Evolutionary conservation across 2,329 filamentous ascomycete genomes (phyloP).

Genomic region (Alternaria triticina): DNA sequence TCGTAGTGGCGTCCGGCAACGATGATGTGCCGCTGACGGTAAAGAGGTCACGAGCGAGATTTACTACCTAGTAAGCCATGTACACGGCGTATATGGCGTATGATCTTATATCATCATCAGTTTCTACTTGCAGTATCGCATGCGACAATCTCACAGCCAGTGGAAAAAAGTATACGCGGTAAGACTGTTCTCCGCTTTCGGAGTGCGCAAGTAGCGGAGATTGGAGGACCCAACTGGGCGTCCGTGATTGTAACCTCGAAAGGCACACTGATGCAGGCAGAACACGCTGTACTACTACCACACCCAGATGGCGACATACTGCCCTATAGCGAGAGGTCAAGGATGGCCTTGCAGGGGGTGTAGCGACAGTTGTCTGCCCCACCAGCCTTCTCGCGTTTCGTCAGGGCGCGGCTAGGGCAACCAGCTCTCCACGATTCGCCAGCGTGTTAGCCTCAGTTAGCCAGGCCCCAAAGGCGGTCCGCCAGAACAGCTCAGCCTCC

Average conservation of each 20-base stretch:
- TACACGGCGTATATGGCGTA: background rate
- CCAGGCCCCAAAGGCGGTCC: conserved; percentile 9
- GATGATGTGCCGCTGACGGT: background rate
- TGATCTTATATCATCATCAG: background rate
- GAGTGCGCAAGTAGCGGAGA: background rate
- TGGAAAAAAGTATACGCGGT: background rate
- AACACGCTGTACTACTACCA: background rate
- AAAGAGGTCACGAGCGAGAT: background rate
- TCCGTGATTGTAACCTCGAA: background rate
- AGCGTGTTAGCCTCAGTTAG: conserved; percentile 1
- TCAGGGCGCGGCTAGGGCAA: background rate
- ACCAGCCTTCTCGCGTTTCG: conserved; percentile 4
- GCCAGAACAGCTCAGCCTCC: conserved; percentile 11
- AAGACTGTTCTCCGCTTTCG: background rate
- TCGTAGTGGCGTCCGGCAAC: background rate
- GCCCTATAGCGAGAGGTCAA: background rate
- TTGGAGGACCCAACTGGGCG: background rate
- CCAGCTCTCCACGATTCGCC: conserved; percentile 5
- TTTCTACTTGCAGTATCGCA: background rate
- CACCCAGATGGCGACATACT: background rate
- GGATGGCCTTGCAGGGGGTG: background rate
- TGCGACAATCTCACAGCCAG: background rate
- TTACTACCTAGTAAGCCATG: background rate
- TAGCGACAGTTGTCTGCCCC: conserved; percentile 9
- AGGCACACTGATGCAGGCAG: background rate